Base-by-base conservation (phyloP, 805 yeast genomes). In the Kluyveromyces starmeri region DNA sequence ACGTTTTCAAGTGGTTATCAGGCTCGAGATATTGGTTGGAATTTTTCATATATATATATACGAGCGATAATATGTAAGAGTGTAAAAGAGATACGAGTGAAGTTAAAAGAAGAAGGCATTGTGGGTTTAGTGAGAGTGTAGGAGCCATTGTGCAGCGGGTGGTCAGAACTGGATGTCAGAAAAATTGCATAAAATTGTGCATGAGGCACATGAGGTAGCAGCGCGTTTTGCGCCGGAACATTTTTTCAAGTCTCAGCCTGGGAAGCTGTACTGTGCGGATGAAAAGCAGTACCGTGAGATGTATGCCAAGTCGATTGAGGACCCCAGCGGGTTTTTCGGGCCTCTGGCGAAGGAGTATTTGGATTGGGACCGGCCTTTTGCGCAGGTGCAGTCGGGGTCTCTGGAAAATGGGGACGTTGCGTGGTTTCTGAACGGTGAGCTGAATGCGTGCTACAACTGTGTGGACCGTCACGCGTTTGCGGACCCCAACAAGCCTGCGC, bases 401-500 rank as follows among this genome's bases (percentile, higher is more conserved):
- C 71, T 80, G 44, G 71, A 68, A 45, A 62, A 78, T 46, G 95
- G 89, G 43, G 94, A 84, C 53, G 65, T 77, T 34, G 85, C 96
- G 23, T 92, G 97, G 97, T 92, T 92, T 53, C 62, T 85, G 32
- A 88, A 84, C 43, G 98, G 98, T 54, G 77, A 82, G 64, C 70
- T 89, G 55, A 92, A 92, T 55, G 98, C 98, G 26, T 68, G 80
- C 44, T 89, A 83, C 66, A 89, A 89, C 64, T 80, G 92, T 60
- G 95, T 89, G 44, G 98, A 89, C 61, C 76, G 97, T 61, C 95
- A 92, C 68, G 98, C 98, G 4, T 66, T 83, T 46, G 72, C 70
- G 45, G 80, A 75, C 53, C 97, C 98, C 28, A 71, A 83, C 55
- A 86, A 88, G 64, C 65, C 77, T 13, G 92, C 92, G 37, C 65